Base-by-base conservation (phyloP, 768 basidiomycete species). In the Lepiota venenata region DNA sequence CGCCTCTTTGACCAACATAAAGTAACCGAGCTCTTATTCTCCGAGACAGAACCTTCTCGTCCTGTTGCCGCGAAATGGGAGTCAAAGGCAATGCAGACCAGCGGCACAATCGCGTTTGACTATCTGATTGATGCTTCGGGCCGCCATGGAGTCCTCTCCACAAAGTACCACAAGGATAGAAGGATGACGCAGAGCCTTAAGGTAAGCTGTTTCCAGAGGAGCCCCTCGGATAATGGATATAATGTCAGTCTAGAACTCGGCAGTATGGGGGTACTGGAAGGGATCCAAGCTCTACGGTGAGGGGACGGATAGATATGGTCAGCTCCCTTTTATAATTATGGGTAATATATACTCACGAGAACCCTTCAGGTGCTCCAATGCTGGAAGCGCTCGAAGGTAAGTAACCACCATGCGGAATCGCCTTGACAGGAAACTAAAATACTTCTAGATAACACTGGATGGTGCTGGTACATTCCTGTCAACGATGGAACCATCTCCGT, bases 251-350 rank as follows among this genome's bases (percentile, higher is more conserved):
- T 74, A 71, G 55, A 87, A 85, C 56, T 72, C 85, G 14, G 86
- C 86, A 1, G 67, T 76, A 16, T 88, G 86, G 85, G 84, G 82
- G 1, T 88, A 88, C 58, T 88, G 84, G 84, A 71, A 61, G 22
- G 79, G 74, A 2, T 70, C 73, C 7, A 32, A 32, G 32, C 32
- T 32, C 32, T 32, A 32, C 32, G 32, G 32, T 32, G 32, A 32
- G 32, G 32, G 32, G 10, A 32, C 32, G 32, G 32, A 32, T 32
- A 32, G 32, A 32, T 11, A 32, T 32, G 32, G 32, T 32, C 32
- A 32, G 32, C 32, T 32, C 2, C 32, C 8, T 32, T 11, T 3
- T 8, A 32, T 32, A 4, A 8, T 11, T 11, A 32, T 32, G 8
- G 9, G 32, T 9, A 9, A 9, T 32, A 4, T 32, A 32, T 2